Evolutionary conservation across 495 filamentous ascomycete species (phyloP).

Genomic region (Hypoxylon intermedium): DNA sequence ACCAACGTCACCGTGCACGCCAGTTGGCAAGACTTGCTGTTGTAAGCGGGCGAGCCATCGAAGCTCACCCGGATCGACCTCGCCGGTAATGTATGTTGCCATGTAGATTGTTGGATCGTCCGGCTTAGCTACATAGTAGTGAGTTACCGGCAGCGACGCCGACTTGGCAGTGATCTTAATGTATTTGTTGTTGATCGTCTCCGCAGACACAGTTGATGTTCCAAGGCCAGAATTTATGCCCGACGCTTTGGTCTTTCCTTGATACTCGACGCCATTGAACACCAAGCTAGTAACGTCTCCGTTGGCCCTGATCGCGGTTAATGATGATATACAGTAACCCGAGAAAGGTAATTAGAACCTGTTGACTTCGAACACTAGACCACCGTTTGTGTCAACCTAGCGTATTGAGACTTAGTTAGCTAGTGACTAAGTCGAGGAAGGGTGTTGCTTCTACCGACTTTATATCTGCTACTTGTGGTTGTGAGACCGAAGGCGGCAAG

Average conservation of each 20-base stretch:
- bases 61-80: constrained; percentile 63
- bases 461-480: constrained; percentile 35
- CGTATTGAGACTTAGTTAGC: neutral
- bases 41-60: constrained; percentile 64
- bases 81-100: constrained; percentile 65
- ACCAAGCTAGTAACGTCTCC: constrained; percentile 65
- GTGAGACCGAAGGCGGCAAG: constrained; percentile 40
- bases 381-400: constrained; percentile 43
- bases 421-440: neutral
- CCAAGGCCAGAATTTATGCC: constrained; percentile 66
- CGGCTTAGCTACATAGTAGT: constrained; percentile 63
- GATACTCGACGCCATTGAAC: constrained; percentile 62
- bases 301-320: constrained; percentile 36
- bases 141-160: constrained; percentile 55
- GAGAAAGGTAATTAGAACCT: constrained; percentile 19
- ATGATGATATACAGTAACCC: neutral
- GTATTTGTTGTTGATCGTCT: constrained; percentile 46
- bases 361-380: constrained; percentile 60
- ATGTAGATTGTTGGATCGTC: constrained; percentile 63
- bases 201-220: constrained; percentile 57
- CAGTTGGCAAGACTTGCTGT: constrained; percentile 58
- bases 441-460: constrained; percentile 7
- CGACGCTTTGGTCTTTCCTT: constrained; percentile 57
- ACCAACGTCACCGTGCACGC: constrained; percentile 50
- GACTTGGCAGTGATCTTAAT: constrained; percentile 63